These are phyloP conservation scores for Globisporangium abappressorium DNA, from an alignment of 352 stramenopile genomes.

Conservation along the genomic window DNA sequence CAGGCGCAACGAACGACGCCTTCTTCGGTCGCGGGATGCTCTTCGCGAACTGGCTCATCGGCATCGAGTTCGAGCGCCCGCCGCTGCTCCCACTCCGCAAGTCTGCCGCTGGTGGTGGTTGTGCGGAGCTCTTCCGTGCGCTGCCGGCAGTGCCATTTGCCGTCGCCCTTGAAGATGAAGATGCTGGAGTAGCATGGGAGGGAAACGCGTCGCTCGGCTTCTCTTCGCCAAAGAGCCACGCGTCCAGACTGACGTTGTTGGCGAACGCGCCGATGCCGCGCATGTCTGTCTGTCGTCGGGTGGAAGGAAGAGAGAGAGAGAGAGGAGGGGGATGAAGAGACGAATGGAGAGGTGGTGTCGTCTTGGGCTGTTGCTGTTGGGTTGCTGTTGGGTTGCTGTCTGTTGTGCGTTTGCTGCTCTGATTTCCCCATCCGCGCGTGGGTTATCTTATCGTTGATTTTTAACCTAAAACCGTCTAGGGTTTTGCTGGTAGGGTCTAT, in stretches of 20 bases:
- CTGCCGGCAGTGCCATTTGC: neutral
- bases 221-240: constrained; percentile 83
- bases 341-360: neutral
- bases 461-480: too few relatives aligned
- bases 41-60: constrained; percentile 24
- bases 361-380: neutral
- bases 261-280: constrained; percentile 34
- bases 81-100: neutral
- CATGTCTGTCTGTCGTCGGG: constrained; percentile 14
- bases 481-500: too few relatives aligned
- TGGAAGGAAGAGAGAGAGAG: constrained; percentile 3
- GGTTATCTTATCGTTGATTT: neutral
- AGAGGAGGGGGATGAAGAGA: neutral
- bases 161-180: constrained; percentile 9
- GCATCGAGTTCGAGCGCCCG: constrained; percentile 31
- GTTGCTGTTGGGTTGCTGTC: neutral
- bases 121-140: constrained; percentile 6
- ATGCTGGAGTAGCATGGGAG: neutral
- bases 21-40: constrained; percentile 28
- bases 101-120: neutral
- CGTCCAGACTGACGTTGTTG: constrained; percentile 63
- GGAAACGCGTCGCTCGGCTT: constrained; percentile 18
- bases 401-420: constrained; percentile 6
- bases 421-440: neutral
- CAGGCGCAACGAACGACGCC: constrained; percentile 20